Conservation (phyloP, 1,284 basidiomycete species). For the Ceratobasidium sp. region DNA sequence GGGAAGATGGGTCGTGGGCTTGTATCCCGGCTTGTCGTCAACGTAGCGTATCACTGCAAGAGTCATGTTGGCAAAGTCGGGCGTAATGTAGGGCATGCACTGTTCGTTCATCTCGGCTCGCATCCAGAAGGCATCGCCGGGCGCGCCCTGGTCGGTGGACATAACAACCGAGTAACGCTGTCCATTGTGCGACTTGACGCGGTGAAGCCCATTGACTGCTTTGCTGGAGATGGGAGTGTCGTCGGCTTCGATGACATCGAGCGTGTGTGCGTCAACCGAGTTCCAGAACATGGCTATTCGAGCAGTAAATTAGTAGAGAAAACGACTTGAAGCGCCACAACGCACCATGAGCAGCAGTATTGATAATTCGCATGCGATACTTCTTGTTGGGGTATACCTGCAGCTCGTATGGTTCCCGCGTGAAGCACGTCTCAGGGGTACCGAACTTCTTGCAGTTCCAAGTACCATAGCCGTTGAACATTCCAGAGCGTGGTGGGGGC, state of each 20-base stretch:
- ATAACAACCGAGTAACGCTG: constrained; percentile 49
- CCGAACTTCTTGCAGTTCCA: constrained; percentile 40
- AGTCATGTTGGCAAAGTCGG: constrained; percentile 26
- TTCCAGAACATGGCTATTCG: constrained; percentile 51
- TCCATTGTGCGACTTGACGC: constrained; percentile 40
- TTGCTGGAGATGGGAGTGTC: constrained; percentile 47
- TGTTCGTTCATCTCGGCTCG: constrained; percentile 43
- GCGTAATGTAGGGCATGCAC: neutral
- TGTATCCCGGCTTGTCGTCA: constrained; percentile 8
- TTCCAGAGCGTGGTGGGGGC: constrained; percentile 47
- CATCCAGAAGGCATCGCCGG: constrained; percentile 47
- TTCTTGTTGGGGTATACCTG: constrained; percentile 42
- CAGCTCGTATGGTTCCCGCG: constrained; percentile 41
- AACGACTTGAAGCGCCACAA: too few relatives aligned
- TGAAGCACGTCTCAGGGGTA: constrained; percentile 40
- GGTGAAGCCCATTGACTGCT: constrained; percentile 22
- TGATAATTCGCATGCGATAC: constrained; percentile 52
- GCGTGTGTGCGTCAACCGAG: constrained; percentile 55
- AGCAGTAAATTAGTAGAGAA: neutral
- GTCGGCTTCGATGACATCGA: constrained; percentile 58
- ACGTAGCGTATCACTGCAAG: constrained; percentile 43
- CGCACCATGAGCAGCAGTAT: constrained; percentile 48
- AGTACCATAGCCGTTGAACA: constrained; percentile 49
- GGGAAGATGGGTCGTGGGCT: constrained; percentile 36
- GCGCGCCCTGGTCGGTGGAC: constrained; percentile 44